Evolutionary conservation across 73 alveolate species (phyloP), one percentile per base, ranked within the genome.

Genomic region (Blepharisma japonicum): DNA sequence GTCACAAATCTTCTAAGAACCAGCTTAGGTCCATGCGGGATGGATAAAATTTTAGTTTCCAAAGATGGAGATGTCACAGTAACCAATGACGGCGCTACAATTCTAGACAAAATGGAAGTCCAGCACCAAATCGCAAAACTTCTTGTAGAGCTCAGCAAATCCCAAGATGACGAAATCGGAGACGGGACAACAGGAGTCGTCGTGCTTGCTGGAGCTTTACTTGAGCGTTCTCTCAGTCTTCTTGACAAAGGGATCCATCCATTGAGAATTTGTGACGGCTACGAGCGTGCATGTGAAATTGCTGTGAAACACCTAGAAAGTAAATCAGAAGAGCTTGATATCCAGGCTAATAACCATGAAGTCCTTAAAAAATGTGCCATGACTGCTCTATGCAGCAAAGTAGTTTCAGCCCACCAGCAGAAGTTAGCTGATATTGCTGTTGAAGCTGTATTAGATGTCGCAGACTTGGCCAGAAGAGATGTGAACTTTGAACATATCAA

Each of bases 121-220:
- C 7, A 51, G 72, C 98, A 90, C 86, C 97, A 97, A 76, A 90
- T 95, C 61, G 99, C 99, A 55, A 94, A 91, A 86, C 88, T 97
- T 56, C 89, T 97, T 80, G 99, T 96, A 6, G 99, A 97, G 86
- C 96, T 97, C 76, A 94, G 99, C 23, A 83, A 94, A 77, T 88
- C 98, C 55, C 97, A 97, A 94, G 99, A 97, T 77, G 88, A 93
- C 67, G 99, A 97, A 84, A 94, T 95, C 25, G 99, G 99, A 7
- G 99, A 97, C 84, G 99, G 99, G 68, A 97, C 99, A 80, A 97
- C 99, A 9, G 99, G 99, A 6, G 98, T 97, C 51, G 99, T 97
- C 18, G 99, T 97, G 55, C 78, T 97, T 80, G 99, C 99, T 5
- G 99, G 99, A 2, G 97, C 98, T 11, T 83, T 97, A 61, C 86